Base-by-base conservation (phyloP, 768 basidiomycete genomes). In the Boletus reticuloceps region DNA sequence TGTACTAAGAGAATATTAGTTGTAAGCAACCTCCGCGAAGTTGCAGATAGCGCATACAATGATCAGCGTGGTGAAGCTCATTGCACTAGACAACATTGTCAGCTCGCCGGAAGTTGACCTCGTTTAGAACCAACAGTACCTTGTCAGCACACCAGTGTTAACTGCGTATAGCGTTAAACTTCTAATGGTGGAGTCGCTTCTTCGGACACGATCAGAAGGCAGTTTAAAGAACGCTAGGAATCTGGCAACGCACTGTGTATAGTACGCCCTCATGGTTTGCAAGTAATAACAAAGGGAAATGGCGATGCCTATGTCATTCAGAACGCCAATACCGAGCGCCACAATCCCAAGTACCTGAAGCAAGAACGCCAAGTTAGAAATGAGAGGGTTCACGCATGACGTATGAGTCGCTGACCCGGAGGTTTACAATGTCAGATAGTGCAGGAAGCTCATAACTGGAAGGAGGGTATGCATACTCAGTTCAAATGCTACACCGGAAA, bases 101-200 rank as follows among this genome's bases (percentile, higher is more conserved):
- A 58, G 34, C 20, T 27, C 12, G 31, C 16, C 20, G 10, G 16
- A 45, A 41, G 38, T 25, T 12, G 47, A 38, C 13, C 36, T 14
- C 37, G 32, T 36, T 22, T 17, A 20, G 9, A 13, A 11, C 20
- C 5, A 41, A 59, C 55, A 47, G 12, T 61, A 81, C 85, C 82
- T 82, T n/a, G 86, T 87, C 37, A 89, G 50, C 6, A 74, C 71
- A 19, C 85, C 85, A 0, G 84, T 86, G 56, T 82, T 84, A 40
- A 87, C 69, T 16, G 85, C 83, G 54, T 85, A 85, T n/a, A 82
- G 61, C 9, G 74, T 82, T 31, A 88, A 69, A 4, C 62, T 75
- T 55, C 80, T 82, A 36, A 86, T 77, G n/a, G 85, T 68, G 1
- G 81, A 76, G 64, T 86, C 78, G 29, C 79, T 76, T 49, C 83